Percentiles rank a stretch among this genome's conserved stretches.
These are phyloP conservation scores for Macrophomina phaseolina DNA, from an alignment of 2,329 filamentous ascomycete genomes.

Conservation along the genomic window DNA sequence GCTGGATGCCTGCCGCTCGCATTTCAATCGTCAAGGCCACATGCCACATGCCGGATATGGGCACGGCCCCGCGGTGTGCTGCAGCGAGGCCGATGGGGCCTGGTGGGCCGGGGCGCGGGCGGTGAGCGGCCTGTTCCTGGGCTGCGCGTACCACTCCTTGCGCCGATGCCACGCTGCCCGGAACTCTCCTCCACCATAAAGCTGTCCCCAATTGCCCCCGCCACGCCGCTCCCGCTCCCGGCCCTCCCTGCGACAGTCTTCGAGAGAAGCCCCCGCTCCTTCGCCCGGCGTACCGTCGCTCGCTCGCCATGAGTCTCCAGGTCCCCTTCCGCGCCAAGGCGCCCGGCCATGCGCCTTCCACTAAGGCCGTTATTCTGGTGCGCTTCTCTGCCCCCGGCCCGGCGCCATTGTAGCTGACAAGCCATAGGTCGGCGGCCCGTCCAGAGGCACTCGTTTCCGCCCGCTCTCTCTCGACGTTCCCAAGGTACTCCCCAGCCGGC, in stretches of 20 bases:
- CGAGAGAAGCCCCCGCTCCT: neutral
- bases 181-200: constrained; percentile 23
- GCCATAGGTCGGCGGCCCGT: constrained; percentile 86
- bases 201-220: constrained; percentile 25
- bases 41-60: neutral
- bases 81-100: neutral
- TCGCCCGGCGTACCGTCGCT: neutral
- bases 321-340: constrained; percentile 26
- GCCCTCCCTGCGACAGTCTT: neutral
- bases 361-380: constrained; percentile 95
- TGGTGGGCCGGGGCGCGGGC: constrained; percentile 17
- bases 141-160: constrained; percentile 27
- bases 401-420: constrained; percentile 35
- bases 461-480: constrained; percentile 94
- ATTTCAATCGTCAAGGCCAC: neutral
- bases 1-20: too few species aligned
- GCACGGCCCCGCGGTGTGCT: constrained; percentile 18
- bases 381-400: constrained; percentile 15
- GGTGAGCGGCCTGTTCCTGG: constrained; percentile 14
- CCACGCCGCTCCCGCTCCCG: neutral
- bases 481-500: constrained; percentile 65
- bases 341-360: constrained; percentile 55
- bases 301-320: constrained; percentile 28
- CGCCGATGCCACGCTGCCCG: constrained; percentile 27
- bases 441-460: constrained; percentile 92